Percentiles rank a stretch among this genome's conserved stretches.
phyloP scores from a whole-genome alignment of 2,329 filamentous ascomycete species.

The Epichloe glyceriae region DNA sequence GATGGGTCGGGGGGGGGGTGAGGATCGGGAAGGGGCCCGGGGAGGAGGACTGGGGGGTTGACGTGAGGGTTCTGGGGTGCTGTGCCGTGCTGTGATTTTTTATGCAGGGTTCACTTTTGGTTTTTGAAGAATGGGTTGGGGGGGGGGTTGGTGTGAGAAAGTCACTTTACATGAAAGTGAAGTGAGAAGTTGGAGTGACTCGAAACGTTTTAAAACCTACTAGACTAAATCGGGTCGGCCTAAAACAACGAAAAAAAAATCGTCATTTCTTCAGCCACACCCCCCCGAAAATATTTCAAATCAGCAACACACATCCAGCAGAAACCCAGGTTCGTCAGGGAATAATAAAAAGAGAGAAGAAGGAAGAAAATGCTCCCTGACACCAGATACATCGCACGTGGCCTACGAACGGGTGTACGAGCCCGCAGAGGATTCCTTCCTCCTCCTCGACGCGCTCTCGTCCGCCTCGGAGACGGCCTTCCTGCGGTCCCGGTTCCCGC shows the following conservation, averaged over 20 bases:
- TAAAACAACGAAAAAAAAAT: too few relatives aligned
- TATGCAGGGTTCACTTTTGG: neutral
- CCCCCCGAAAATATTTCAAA: too few relatives aligned
- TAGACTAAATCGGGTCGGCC: too few relatives aligned
- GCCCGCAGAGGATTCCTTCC: constrained; percentile 88
- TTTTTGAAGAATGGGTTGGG: too few relatives aligned
- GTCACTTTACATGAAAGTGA: too few relatives aligned
- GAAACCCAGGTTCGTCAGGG: too few relatives aligned
- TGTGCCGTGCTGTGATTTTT: constrained; percentile 11
- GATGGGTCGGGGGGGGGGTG: constrained; percentile 29
- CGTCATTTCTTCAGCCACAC: too few relatives aligned
- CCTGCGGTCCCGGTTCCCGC: constrained; percentile 51
- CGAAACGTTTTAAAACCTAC: too few relatives aligned
- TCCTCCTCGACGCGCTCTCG: constrained; percentile 84
- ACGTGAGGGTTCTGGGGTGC: constrained; percentile 17
- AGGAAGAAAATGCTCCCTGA: constrained; percentile 62
- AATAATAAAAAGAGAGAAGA: neutral
- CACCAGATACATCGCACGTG: constrained; percentile 85
- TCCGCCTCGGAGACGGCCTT: constrained; percentile 54
- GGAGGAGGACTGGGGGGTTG: constrained; percentile 23
- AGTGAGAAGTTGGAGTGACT: too few relatives aligned
- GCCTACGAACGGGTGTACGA: constrained; percentile 84
- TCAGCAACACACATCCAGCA: too few relatives aligned
- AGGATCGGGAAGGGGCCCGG: constrained; percentile 34
- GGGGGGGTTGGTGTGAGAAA: too few relatives aligned